Conservation (phyloP, 2,329 filamentous ascomycete genomes). For the Cytospora piceae region DNA sequence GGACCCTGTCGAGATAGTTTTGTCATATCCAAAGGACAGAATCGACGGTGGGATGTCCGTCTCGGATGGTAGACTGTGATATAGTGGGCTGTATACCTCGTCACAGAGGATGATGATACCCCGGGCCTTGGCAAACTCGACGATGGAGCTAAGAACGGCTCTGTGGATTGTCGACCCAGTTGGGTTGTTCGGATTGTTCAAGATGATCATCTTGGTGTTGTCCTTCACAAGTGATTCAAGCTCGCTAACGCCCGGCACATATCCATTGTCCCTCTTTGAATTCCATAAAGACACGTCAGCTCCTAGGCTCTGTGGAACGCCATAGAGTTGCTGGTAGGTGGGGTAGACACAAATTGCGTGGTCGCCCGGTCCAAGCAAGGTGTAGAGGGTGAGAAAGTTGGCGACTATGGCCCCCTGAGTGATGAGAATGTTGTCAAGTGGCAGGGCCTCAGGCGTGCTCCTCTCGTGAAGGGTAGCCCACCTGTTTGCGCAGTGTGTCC, state of each 20-base stretch:
- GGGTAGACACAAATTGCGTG: constrained; percentile 88
- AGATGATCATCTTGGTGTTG: constrained; percentile 68
- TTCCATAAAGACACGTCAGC: constrained; percentile 80
- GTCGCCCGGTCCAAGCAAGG: constrained; percentile 72
- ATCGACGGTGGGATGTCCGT: constrained; percentile 65
- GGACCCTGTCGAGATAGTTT: constrained; percentile 74
- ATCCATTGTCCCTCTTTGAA: constrained; percentile 65
- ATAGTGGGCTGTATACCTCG: constrained; percentile 84
- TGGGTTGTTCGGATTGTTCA: constrained; percentile 81
- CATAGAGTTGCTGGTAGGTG: constrained; percentile 84
- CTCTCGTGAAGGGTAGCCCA: constrained; percentile 69
- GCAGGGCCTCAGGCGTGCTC: constrained; percentile 46
- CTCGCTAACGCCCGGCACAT: constrained; percentile 68
- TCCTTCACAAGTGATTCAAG: constrained; percentile 66
- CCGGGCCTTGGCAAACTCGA: constrained; percentile 64
- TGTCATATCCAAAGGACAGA: constrained; percentile 72
- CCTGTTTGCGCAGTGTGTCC: constrained; percentile 61
- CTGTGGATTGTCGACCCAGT: constrained; percentile 72
- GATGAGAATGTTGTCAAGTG: constrained; percentile 69
- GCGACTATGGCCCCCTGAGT: constrained; percentile 81
- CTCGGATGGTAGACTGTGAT: constrained; percentile 64
- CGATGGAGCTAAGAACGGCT: constrained; percentile 61
- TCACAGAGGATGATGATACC: constrained; percentile 73
- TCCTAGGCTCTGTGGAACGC: constrained; percentile 73
- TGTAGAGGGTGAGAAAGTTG: constrained; percentile 81